Base-by-base conservation (phyloP, 768 basidiomycete genomes). In the Boletus fagicola region DNA sequence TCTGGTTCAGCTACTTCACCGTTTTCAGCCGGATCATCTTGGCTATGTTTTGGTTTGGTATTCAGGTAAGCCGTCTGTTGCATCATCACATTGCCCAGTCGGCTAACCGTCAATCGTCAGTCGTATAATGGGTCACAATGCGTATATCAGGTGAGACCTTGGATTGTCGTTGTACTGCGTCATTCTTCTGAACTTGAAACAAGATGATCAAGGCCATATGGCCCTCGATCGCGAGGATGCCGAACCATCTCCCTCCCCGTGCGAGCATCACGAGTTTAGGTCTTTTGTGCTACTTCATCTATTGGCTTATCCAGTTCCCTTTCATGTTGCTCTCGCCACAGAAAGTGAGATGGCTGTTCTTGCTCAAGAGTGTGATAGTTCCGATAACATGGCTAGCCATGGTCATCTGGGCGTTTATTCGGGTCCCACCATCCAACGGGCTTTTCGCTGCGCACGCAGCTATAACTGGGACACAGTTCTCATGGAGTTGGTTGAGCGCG, bases 151-250 rank as follows among this genome's bases (percentile, higher is more conserved):
- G 35, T 36, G 35, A 36, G 16, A 20, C 20, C 8, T 15, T 35
- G 6, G 4, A 33, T n/a, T 2, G n/a, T 51, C 16, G 3, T 44
- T 43, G 7, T 36, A 33, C 8, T 7, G 9, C n/a, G 13, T 55
- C 30, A 22, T n/a, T 9, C 6, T 54, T 20, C 53, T 51, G 7
- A 60, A 20, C 20, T 20, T 44, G 20, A 6, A 28, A 53, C 3
- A 53, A 74, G 74, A 90, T 89, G 87, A 72, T 91, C 30, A 90
- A 87, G 69, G 90, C 91, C 0, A 88, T 92, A 36, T 92, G 91
- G 90, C 90, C 91, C 0, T 85, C 85, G 1, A 78, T 83, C 42
- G 79, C 81, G 5, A 80, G 69, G 35, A 70, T 92, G 38, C 84
- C 84, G 0, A 93, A 92, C 62, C 80, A 75, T 53, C 76, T 93